A percentile compares a stretch with the other conserved stretches of the same genome.
phyloP scores from a whole-genome alignment of 176 grass and related monocot species.

The Zizania latifolia region DNA sequence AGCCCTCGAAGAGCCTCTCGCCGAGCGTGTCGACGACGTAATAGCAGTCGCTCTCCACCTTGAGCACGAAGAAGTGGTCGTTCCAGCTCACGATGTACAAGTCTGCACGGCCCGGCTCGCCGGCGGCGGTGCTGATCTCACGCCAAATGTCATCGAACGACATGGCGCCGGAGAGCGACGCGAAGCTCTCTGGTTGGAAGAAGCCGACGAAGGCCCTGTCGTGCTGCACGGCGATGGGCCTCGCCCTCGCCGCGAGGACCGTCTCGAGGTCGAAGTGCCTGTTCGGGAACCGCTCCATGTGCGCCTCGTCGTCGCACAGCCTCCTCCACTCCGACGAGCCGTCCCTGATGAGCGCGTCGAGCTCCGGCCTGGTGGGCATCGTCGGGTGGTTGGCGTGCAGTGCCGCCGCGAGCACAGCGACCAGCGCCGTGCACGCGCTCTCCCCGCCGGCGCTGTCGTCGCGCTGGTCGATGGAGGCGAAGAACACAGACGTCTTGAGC shows the following conservation, averaged over 20 bases:
- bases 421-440: conserved; percentile 94
- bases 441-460: conserved; percentile 82
- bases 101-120: conserved; percentile 5
- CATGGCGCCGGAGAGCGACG: conserved; percentile 68
- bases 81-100: conserved; percentile 97
- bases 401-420: conserved; percentile 65
- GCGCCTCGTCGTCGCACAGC: conserved; percentile 49
- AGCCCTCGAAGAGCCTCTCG: conserved; percentile 83
- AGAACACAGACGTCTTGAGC: conserved; percentile 70
- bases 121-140: conserved; percentile 41
- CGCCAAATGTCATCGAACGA: conserved; percentile 87
- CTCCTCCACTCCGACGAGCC: conserved; percentile 85
- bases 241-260: conserved; percentile 48
- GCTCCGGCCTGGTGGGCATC: conserved; percentile 47
- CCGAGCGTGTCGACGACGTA: conserved; percentile 83
- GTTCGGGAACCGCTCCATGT: conserved; percentile 73
- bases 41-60: conserved; percentile 65
- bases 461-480: conserved; percentile 94
- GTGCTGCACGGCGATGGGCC: conserved; percentile 53
- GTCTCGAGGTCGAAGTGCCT: conserved; percentile 95
- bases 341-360: conserved; percentile 75
- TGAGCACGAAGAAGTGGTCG: conserved; percentile 97
- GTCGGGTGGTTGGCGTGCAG: conserved; percentile 53
- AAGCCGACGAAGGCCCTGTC: conserved; percentile 85
- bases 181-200: conserved; percentile 93